Conservation (phyloP, 2,329 filamentous ascomycete species). For the Colletotrichum sp. region DNA sequence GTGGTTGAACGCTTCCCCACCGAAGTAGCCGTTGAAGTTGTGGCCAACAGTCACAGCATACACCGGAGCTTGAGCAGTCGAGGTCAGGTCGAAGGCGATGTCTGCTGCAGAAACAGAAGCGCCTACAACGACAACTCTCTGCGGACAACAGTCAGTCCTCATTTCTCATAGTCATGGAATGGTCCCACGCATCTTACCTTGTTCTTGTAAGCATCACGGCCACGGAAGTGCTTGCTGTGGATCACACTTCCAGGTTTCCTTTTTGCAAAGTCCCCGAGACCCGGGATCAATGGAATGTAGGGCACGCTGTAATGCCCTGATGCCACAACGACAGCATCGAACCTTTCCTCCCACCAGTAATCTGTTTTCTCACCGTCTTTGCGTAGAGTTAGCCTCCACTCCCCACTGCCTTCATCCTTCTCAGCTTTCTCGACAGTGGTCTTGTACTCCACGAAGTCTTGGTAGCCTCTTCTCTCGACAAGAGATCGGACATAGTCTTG, state of each 20-base stretch:
- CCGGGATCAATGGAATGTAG: conserved; percentile 55
- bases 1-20: conserved; percentile 63
- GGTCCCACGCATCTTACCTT: conserved; percentile 40
- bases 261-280: conserved; percentile 51
- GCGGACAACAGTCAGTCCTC: neutral
- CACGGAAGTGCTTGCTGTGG: conserved; percentile 60
- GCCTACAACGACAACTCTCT: conserved; percentile 66
- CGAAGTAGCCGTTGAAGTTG: conserved; percentile 58
- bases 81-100: conserved; percentile 58
- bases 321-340: conserved; percentile 66
- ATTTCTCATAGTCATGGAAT: rapidly evolving
- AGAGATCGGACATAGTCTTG: conserved; percentile 58
- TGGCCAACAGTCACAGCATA: conserved; percentile 59
- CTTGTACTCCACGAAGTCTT: conserved; percentile 55
- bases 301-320: conserved; percentile 66
- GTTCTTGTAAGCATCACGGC: conserved; percentile 44
- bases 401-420: conserved; percentile 42
- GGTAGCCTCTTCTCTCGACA: conserved; percentile 57
- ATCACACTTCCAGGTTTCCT: conserved; percentile 52
- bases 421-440: conserved; percentile 67
- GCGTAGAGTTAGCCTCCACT: conserved; percentile 60
- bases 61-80: conserved; percentile 49
- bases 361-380: conserved; percentile 42
- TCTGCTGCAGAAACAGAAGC: conserved; percentile 70
- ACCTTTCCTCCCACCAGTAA: conserved; percentile 67